Conservation (phyloP, 2,329 filamentous ascomycete species). For the Scedosporium minutisporum region DNA sequence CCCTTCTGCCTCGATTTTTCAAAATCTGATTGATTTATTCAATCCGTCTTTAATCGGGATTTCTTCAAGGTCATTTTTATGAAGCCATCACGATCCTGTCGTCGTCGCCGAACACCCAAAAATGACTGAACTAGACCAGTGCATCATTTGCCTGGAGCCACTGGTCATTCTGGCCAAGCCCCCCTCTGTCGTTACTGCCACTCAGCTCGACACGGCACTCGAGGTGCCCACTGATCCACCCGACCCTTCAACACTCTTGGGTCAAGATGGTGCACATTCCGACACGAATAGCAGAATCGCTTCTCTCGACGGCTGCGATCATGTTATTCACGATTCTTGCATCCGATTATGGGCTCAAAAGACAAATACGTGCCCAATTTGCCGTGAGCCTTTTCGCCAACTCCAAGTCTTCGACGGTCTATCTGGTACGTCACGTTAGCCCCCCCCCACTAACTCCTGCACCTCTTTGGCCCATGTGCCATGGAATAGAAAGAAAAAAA, state of each 20-base stretch:
- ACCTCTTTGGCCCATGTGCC: neutral
- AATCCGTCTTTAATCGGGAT: neutral
- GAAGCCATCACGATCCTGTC: constrained; percentile 30
- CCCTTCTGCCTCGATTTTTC: constrained; percentile 7
- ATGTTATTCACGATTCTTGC: constrained; percentile 87
- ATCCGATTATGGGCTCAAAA: constrained; percentile 91
- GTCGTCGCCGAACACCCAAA: constrained; percentile 29
- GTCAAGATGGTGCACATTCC: neutral
- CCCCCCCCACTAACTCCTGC: neutral
- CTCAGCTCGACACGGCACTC: neutral
- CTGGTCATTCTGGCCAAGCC: constrained; percentile 19
- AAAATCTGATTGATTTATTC: constrained; percentile 7
- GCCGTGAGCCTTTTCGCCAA: constrained; percentile 80
- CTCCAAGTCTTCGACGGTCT: constrained; percentile 67
- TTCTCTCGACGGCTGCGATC: constrained; percentile 67
- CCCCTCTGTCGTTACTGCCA: constrained; percentile 2
- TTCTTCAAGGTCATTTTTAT: constrained; percentile 27
- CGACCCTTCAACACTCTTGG: constrained; percentile 1
- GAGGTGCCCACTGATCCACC: constrained; percentile 2
- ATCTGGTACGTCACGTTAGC: constrained; percentile 8
- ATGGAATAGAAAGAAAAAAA: neutral
- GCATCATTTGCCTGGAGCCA: constrained; percentile 60
- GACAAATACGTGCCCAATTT: constrained; percentile 97
- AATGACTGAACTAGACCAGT: constrained; percentile 52
- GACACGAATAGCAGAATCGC: constrained; percentile 21